These are phyloP conservation scores for Capronia americana DNA, from an alignment of 2,329 filamentous ascomycete genomes.

Conservation along the genomic window DNA sequence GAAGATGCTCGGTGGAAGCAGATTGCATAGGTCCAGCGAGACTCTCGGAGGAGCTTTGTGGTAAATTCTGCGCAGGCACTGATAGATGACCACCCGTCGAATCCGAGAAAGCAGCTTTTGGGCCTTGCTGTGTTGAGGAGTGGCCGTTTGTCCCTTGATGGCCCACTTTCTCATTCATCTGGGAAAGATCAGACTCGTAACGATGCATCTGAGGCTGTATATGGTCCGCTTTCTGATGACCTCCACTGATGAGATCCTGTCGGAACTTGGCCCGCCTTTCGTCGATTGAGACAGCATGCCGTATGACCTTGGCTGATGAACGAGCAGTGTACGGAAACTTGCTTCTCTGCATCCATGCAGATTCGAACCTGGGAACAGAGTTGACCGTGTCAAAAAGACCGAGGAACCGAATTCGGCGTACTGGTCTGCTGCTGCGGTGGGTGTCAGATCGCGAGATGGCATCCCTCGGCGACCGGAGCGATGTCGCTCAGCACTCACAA, in stretches of 20 bases:
- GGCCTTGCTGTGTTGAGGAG: neutral
- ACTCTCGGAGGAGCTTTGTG: conserved; percentile 26
- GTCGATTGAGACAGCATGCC: conserved; percentile 65
- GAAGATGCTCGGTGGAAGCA: conserved; percentile 24
- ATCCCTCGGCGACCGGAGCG: neutral
- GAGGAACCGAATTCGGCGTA: conserved; percentile 75
- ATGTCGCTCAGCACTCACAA: conserved; percentile 57
- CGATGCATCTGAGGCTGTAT: conserved; percentile 18
- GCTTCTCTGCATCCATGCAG: conserved; percentile 72
- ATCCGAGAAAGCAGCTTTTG: neutral
- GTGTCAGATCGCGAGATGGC: neutral
- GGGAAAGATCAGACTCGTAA: conserved; percentile 24
- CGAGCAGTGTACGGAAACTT: conserved; percentile 70
- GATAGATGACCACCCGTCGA: conserved; percentile 11
- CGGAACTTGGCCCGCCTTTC: conserved; percentile 65
- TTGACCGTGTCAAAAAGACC: conserved; percentile 85
- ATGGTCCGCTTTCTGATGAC: conserved; percentile 25
- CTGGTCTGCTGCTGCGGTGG: conserved; percentile 61
- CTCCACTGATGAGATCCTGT: conserved; percentile 61
- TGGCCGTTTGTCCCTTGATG: conserved; percentile 1
- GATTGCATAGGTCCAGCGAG: conserved; percentile 24
- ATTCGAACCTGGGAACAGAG: conserved; percentile 78
- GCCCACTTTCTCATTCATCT: conserved; percentile 24
- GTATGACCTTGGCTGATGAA: conserved; percentile 61
- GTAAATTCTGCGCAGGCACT: conserved; percentile 5